phyloP scores from a whole-genome alignment of 2,329 filamentous ascomycete genomes.

The Ascochyta pisi region DNA sequence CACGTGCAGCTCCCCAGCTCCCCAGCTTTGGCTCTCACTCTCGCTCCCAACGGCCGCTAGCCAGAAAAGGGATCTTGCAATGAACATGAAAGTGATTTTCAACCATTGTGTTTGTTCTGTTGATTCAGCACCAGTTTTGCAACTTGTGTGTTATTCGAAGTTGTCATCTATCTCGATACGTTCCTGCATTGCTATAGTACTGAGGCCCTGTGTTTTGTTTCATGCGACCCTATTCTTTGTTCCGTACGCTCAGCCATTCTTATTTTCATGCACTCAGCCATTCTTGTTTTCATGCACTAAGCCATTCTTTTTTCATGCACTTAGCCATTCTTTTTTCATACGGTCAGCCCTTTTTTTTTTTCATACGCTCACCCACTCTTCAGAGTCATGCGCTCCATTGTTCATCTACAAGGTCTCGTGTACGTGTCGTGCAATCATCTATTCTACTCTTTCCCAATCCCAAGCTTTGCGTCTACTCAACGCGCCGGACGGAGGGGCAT shows the following conservation, averaged over 20 bases:
- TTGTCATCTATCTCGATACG: background rate
- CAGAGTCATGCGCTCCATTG: background rate
- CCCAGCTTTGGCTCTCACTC: too few species aligned
- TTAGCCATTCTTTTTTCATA: too few species aligned
- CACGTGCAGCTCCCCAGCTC: conserved; percentile 22
- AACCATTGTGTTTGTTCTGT: background rate
- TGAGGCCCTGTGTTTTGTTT: background rate
- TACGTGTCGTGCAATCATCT: background rate
- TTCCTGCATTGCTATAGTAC: background rate
- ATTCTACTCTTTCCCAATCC: background rate
- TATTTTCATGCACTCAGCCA: too few species aligned
- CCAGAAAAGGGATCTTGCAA: conserved; percentile 32
- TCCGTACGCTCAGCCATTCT: too few species aligned
- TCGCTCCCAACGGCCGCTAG: conserved; percentile 17
- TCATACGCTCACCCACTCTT: too few species aligned
- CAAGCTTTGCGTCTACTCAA: background rate
- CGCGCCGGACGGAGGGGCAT: conserved; percentile 3
- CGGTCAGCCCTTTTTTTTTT: too few species aligned
- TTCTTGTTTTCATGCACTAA: too few species aligned
- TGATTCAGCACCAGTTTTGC: too few species aligned
- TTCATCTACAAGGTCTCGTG: background rate
- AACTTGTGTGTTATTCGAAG: background rate
- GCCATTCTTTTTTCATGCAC: too few species aligned
- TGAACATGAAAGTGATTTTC: background rate
- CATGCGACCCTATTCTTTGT: too few species aligned